Conservation (phyloP, 2,329 filamentous ascomycete species). For the Hypomyces perniciosus region DNA sequence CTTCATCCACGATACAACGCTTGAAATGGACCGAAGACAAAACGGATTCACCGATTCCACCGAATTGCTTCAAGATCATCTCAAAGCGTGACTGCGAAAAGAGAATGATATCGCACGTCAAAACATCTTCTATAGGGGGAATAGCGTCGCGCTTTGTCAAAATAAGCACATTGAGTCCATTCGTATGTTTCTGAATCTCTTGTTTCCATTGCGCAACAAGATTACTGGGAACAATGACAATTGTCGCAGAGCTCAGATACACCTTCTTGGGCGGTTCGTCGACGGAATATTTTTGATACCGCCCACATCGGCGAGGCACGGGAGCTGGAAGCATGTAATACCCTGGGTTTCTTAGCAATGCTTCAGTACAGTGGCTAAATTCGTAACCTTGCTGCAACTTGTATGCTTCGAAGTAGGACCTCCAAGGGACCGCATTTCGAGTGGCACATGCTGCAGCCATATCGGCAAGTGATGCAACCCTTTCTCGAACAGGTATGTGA, state of each 20-base stretch:
- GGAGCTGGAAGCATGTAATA: constrained; percentile 51
- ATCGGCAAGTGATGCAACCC: constrained; percentile 59
- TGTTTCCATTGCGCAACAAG: constrained; percentile 76
- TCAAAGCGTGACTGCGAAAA: constrained; percentile 73
- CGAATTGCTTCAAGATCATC: constrained; percentile 37
- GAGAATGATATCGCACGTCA: constrained; percentile 68
- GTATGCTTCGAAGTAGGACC: constrained; percentile 51
- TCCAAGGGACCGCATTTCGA: constrained; percentile 65
- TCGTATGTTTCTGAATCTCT: constrained; percentile 74
- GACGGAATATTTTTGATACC: constrained; percentile 12
- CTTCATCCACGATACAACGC: constrained; percentile 86
- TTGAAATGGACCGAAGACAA: constrained; percentile 74
- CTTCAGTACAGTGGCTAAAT: constrained; percentile 48
- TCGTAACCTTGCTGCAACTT: constrained; percentile 40
- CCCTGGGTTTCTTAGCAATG: constrained; percentile 52
- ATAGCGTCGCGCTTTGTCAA: constrained; percentile 50
- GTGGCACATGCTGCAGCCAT: constrained; percentile 71
- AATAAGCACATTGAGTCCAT: constrained; percentile 57
- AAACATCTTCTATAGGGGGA: constrained; percentile 52
- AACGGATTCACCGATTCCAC: constrained; percentile 43
- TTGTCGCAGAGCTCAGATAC: constrained; percentile 60
- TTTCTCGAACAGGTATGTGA: constrained; percentile 33
- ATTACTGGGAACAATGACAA: constrained; percentile 79
- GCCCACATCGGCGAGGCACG: constrained; percentile 24
- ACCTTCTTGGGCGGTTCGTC: constrained; percentile 44